Evolutionary conservation across 2,329 filamentous ascomycete genomes (phyloP), one percentile per base, ranked within the genome.

Genomic region (Microdochium trichocladiopsis): DNA sequence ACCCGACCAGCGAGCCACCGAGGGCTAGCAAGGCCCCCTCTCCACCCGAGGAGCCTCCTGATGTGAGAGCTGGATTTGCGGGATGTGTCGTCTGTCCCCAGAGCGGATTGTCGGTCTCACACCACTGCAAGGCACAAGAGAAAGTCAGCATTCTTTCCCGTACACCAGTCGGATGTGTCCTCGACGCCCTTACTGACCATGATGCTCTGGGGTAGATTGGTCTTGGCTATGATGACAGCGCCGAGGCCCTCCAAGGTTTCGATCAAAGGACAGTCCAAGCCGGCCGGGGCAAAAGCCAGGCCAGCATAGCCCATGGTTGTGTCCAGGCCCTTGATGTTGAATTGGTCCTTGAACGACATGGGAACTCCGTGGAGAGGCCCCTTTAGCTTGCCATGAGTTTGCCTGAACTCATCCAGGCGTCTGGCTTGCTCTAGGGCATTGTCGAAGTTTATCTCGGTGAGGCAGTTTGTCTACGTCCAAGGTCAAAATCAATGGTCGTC

Each of bases 271-370:
- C 75, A 75, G 58, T 83, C 73, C 10, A 76, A 68, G 0, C 55
- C 52, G 1, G 78, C 78, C 0, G 78, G 78, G 2, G 70, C 61
- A 51, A 77, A 76, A 0, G 77, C 71, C 48, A 70, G 68, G 10
- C 69, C 71, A 2, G 81, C 76, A 56, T 84, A 84, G 4, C 82
- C 82, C 3, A 85, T 65, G 0, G 82, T 83, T 0, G 76, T 75
- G 50, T 84, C 79, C 2, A 74, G 62, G 2, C 79, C 81, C 53
- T 76, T 76, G 45, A 86, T 68, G 23, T 84, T 76, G 63, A 85
- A 86, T 14, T 81, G 79, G 50, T 86, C 82, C 61, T 86, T 86
- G 14, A 83, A 47, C 2, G 62, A 59, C 28, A 64, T 51, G 3
- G 63, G 63, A 14, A 65, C 12, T 3, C 21, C 41, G 18, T 21